Evolutionary conservation across 169 alveolate species (phyloP), one percentile per base, ranked within the genome.

Genomic region (Plasmodium knowlesi): DNA sequence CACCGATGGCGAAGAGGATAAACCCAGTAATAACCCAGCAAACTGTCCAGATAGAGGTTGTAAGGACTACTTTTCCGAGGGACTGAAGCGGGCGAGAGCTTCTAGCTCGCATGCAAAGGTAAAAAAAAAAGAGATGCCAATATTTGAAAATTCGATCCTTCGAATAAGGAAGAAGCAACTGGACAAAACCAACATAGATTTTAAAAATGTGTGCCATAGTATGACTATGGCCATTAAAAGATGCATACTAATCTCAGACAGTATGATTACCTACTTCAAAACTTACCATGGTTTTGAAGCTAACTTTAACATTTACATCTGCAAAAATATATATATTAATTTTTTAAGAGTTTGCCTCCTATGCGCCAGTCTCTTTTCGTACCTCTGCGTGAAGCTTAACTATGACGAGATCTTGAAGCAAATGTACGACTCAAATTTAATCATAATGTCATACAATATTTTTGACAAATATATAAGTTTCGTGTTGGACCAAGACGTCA

Each of bases 71-170:
- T 41, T 34, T 25, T 25, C 28, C 5, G 32, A 22, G 0, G 67
- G 71, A 19, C 25, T 16, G 37, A 67, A 67, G 34, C 76, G 71
- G 12, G 19, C 6, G 30, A 46, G 46, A 25, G 12, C 72, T 5
- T 61, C 32, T 30, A 61, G 16, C 14, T 22, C 76, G 14, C 30
- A 67, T 3, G n/a, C 22, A 67, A 86, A 86, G 61, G 80, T 3
- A 50, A 70, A 37, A 74, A 53, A 78, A 86, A 39, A 73, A 25
- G 95, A 91, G 61, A 91, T 91, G 95, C 95, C 92, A 0, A n/a
- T 91, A 81, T 82, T 91, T 50, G 95, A 82, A 72, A 80, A 91
- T 71, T 91, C 95, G 5, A 22, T 32, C 30, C 84, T 91, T 81
- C 61, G 74, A 16, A 70, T 91, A 19, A 82, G 28, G 53, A 80